A percentile compares a stretch with the other conserved stretches of the same genome.
These are phyloP conservation scores for Fusarium clavum DNA, from an alignment of 2,329 filamentous ascomycete genomes.

Conservation along the genomic window DNA sequence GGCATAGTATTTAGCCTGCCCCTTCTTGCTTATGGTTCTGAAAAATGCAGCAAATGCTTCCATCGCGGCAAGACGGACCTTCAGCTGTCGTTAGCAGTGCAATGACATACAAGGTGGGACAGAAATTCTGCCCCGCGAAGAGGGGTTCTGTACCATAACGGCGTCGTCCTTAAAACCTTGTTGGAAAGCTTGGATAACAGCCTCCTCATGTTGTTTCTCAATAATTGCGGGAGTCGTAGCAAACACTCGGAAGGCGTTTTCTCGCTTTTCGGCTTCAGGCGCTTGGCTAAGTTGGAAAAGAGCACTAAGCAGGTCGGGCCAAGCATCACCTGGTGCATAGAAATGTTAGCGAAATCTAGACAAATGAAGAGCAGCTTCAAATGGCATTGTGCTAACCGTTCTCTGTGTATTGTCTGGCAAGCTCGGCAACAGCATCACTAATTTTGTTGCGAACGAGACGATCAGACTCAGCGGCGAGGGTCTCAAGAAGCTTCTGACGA, in stretches of 20 bases:
- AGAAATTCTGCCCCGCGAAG: slow-evolving; percentile 8
- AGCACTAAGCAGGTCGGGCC: slow-evolving; percentile 87
- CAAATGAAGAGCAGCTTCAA: neutral
- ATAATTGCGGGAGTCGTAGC: slow-evolving; percentile 95
- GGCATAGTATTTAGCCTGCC: slow-evolving; percentile 86
- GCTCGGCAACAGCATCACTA: slow-evolving; percentile 95
- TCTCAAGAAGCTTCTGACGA: slow-evolving; percentile 84
- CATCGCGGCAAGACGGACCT: slow-evolving; percentile 94
- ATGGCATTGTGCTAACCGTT: slow-evolving; percentile 71
- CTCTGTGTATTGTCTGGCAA: slow-evolving; percentile 94
- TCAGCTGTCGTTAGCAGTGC: slow-evolving; percentile 29
- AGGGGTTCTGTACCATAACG: slow-evolving; percentile 69
- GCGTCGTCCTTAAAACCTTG: slow-evolving; percentile 92
- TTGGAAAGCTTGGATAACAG: slow-evolving; percentile 88
- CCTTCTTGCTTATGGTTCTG: slow-evolving; percentile 87
- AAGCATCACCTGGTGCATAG: slow-evolving; percentile 73
- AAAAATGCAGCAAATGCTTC: slow-evolving; percentile 98
- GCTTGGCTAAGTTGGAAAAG: slow-evolving; percentile 94
- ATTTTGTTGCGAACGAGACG: slow-evolving; percentile 90
- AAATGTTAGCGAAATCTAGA: slow-evolving; percentile 32
- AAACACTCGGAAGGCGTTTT: slow-evolving; percentile 95
- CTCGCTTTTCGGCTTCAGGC: slow-evolving; percentile 82
- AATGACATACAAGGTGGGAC: slow-evolving; percentile 10
- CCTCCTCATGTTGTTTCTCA: slow-evolving; percentile 92
- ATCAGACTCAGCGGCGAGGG: slow-evolving; percentile 77